Percentiles rank a stretch among this genome's conserved stretches.
These are phyloP conservation scores for Candida sanyaensis DNA, from an alignment of 1,139 yeast genomes.

Conservation along the genomic window DNA sequence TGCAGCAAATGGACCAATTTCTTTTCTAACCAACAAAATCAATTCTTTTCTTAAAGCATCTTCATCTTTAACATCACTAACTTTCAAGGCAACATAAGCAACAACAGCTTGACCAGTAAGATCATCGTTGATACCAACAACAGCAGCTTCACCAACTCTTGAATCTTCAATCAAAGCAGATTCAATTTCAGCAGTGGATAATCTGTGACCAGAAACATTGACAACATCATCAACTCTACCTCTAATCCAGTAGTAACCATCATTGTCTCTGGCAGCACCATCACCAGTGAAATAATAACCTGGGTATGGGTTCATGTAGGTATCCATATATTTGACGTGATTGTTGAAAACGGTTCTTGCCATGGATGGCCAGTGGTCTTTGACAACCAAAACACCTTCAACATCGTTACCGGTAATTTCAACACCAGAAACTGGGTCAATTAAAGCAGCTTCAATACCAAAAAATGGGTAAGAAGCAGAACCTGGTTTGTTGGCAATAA, in stretches of 20 bases:
- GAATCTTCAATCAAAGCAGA: conserved; percentile 74
- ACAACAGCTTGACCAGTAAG: conserved; percentile 85
- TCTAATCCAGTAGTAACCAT: conserved; percentile 77
- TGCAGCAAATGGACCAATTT: conserved; percentile 84
- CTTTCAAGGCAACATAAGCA: conserved; percentile 72
- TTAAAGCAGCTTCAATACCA: conserved; percentile 67
- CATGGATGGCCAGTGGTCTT: conserved; percentile 77
- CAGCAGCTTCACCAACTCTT: conserved; percentile 75
- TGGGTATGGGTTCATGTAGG: conserved; percentile 70
- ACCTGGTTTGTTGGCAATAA: conserved; percentile 78
- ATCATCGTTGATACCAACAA: conserved; percentile 79
- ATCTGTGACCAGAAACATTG: conserved; percentile 77
- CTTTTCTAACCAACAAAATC: conserved; percentile 71
- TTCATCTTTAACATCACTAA: conserved; percentile 35
- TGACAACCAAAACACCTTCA: conserved; percentile 75
- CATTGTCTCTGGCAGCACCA: conserved; percentile 78
- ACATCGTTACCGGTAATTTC: conserved; percentile 63
- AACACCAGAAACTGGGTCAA: conserved; percentile 72
- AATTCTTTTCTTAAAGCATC: conserved; percentile 67
- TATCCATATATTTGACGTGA: conserved; percentile 66
- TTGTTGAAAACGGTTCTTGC: conserved; percentile 76
- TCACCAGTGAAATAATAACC: conserved; percentile 78
- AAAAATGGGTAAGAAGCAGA: conserved; percentile 79
- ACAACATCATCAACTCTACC: conserved; percentile 86
- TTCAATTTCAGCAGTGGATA: conserved; percentile 81